Conservation (phyloP, 345 rosid species). For the Angophora floribunda region DNA sequence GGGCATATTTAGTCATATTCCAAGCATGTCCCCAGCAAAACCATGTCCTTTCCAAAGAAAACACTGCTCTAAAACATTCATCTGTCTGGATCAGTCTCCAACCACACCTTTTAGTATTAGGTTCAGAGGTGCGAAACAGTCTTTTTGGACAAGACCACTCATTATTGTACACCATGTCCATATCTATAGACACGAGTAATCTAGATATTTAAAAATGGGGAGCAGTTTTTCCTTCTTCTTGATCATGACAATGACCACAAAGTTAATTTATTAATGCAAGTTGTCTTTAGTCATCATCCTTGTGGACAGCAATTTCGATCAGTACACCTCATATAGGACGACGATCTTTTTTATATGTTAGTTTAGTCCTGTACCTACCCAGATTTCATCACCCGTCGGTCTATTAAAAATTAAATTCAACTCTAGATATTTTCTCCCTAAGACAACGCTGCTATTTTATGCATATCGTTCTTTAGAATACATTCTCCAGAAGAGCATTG, state of each 20-base stretch:
- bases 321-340: background rate
- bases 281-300: background rate
- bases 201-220: background rate
- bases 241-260: background rate
- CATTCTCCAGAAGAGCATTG: background rate
- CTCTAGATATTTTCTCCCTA: background rate
- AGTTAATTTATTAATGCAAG: background rate
- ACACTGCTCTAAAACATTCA: background rate
- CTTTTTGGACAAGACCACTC: background rate
- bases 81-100: background rate
- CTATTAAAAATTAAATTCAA: background rate
- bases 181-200: background rate
- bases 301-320: background rate
- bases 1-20: background rate
- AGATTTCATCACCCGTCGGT: background rate
- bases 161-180: background rate
- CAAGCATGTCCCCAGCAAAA: background rate
- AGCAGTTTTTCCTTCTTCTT: background rate
- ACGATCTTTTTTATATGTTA: background rate
- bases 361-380: background rate
- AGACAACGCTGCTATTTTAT: background rate
- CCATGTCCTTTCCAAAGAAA: background rate
- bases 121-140: background rate
- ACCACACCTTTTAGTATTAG: background rate
- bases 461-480: background rate